Base-by-base conservation (phyloP, 2,329 filamentous ascomycete species). In the Alternaria postmessia region DNA sequence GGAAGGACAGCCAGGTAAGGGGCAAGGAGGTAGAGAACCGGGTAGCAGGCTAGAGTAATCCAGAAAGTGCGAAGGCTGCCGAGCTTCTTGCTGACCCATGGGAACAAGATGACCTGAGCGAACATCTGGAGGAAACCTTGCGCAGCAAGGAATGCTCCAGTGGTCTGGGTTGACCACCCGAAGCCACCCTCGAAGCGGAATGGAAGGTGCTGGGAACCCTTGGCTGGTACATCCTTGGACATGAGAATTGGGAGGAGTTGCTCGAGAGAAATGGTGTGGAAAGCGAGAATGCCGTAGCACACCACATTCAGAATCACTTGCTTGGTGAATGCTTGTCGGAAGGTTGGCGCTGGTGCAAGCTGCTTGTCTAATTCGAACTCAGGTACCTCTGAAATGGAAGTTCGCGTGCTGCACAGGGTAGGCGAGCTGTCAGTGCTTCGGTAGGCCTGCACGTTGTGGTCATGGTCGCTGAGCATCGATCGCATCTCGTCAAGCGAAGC, bases 251-350 rank as follows among this genome's bases (percentile, higher is more conserved):
- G 94, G 69, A 98, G 89, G 49, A 98, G 86, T 74, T 97, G 92
- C 79, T 99, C 95, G 70, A 96, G 95, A 0, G 94, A 96, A 80
- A 99, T 97, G 12, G 94, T 97, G 81, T 98, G 94, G 81, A 96
- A 97, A 65, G 94, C 94, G 61, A 98, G 84, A 70, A 98, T 93
- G 44, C 94, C 94, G 75, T 96, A 97, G 53, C 91, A 93, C 58
- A 94, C 81, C 65, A 97, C 96, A 74, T 94, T 94, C 73, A 96
- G 84, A 61, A 96, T 83, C 56, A 98, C 91, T 51, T 94, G 92
- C 74, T 84, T 88, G 12, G 92, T 96, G 77, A 98, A 97, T 8
- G 89, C 90, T 71, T 86, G 88, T 52, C 81, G 72, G 41, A 76
- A 54, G 24, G 63, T 72, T 4, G 69, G 72, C 39, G 70, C 59